These are phyloP conservation scores for Boletus coccyginus DNA, from an alignment of 768 basidiomycete genomes.

Conservation along the genomic window DNA sequence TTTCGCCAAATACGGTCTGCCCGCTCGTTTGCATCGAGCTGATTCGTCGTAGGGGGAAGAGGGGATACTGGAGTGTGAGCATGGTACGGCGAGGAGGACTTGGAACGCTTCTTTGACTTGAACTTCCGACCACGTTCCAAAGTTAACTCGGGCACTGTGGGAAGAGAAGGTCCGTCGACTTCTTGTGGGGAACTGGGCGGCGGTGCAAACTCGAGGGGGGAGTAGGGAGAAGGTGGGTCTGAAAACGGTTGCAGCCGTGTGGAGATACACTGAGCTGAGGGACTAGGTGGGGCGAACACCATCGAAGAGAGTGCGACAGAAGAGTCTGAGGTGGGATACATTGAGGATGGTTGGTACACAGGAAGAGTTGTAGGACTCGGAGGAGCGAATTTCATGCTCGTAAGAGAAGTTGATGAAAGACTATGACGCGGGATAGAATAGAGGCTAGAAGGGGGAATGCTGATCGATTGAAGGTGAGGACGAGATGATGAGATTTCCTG, in stretches of 20 bases:
- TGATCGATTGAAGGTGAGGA: slow-evolving; percentile 17
- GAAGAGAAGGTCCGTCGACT: slow-evolving; percentile 41
- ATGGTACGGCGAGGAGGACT: slow-evolving; percentile 29
- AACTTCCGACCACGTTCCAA: slow-evolving; percentile 35
- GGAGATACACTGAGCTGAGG: slow-evolving; percentile 10
- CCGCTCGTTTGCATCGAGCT: slow-evolving; percentile 61
- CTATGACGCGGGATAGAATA: slow-evolving; percentile 16
- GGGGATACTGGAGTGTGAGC: slow-evolving; percentile 9
- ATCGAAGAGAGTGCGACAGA: slow-evolving; percentile 27
- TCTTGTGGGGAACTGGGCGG: slow-evolving; percentile 8
- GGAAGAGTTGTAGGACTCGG: slow-evolving; percentile 22
- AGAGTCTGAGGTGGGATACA: slow-evolving; percentile 7
- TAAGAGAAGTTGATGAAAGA: slow-evolving; percentile 23
- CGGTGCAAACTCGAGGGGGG: slow-evolving; percentile 31
- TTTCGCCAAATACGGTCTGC: slow-evolving; percentile 69
- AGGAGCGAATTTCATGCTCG: slow-evolving; percentile 34
- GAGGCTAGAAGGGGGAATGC: slow-evolving; percentile 17
- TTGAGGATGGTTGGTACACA: slow-evolving; percentile 10
- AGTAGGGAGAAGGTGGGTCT: slow-evolving; percentile 28
- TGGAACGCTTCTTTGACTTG: slow-evolving; percentile 25
- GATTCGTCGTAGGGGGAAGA: slow-evolving; percentile 66
- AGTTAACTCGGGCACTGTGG: slow-evolving; percentile 45
- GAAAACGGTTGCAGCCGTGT: slow-evolving; percentile 17
- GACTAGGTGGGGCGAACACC: slow-evolving; percentile 30
- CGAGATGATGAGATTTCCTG: slow-evolving; percentile 6